Evolutionary conservation across 202 grass and related monocot species (phyloP).

Genomic region (Hordeum pubiflorum): DNA sequence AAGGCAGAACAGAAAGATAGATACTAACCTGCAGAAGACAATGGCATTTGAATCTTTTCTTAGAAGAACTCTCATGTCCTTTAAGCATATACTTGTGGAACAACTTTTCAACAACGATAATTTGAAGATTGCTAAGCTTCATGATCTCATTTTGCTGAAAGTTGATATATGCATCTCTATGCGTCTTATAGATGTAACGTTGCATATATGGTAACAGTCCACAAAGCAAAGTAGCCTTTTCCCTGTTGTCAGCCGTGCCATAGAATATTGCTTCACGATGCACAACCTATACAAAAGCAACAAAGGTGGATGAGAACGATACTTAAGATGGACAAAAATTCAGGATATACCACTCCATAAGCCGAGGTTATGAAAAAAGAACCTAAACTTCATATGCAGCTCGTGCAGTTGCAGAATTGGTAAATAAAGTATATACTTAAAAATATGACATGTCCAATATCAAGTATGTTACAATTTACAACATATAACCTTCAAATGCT

Average conservation of each 20-base stretch:
- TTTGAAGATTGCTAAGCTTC: slow-evolving; percentile 51
- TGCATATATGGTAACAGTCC: slow-evolving; percentile 79
- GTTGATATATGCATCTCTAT: slow-evolving; percentile 50
- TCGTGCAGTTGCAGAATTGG: slow-evolving; percentile 13
- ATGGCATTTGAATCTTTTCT: slow-evolving; percentile 54
- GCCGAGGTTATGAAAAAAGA: background rate
- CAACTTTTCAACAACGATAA: slow-evolving; percentile 67
- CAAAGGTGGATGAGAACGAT: slow-evolving; percentile 23
- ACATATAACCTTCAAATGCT: background rate
- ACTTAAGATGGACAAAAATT: background rate
- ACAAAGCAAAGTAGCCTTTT: slow-evolving; percentile 50
- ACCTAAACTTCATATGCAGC: background rate
- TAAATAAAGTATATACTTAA: slow-evolving; percentile 8
- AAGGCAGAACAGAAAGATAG: slow-evolving; percentile 1
- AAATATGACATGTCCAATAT: background rate
- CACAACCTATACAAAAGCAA: slow-evolving; percentile 50
- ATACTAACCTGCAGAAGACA: slow-evolving; percentile 79
- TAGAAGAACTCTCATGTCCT: slow-evolving; percentile 50
- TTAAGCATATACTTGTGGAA: slow-evolving; percentile 70
- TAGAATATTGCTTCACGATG: slow-evolving; percentile 85
- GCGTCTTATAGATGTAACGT: slow-evolving; percentile 71
- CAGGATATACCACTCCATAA: background rate
- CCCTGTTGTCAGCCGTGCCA: slow-evolving; percentile 52
- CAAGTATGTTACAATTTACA: slow-evolving; percentile 4
- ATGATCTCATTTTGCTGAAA: slow-evolving; percentile 52